These are phyloP conservation scores for Melastoma malabathricum DNA, from an alignment of 345 rosid genomes.

Conservation along the genomic window DNA sequence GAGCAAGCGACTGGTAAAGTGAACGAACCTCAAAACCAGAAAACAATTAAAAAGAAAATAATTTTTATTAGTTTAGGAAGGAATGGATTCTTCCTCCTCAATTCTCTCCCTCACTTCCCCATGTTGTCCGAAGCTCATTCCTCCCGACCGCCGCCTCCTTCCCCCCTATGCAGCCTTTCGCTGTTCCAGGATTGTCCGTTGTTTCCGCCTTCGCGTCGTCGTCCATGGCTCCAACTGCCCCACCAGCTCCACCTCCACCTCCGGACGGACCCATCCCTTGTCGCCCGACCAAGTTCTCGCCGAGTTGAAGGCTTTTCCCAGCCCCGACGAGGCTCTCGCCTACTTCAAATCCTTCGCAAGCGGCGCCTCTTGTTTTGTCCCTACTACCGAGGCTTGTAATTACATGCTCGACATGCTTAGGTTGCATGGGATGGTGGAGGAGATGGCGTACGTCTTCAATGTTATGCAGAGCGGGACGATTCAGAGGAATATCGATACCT, in stretches of 20 bases:
- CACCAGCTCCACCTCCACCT: too few species aligned
- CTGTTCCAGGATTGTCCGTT: too few species aligned
- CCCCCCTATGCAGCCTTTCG: too few species aligned
- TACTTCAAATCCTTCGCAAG: constrained; percentile 55
- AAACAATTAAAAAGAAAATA: too few species aligned
- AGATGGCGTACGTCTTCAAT: constrained; percentile 59
- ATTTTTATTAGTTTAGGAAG: too few species aligned
- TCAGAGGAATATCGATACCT: constrained; percentile 47
- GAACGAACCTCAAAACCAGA: too few species aligned
- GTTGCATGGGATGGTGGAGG: constrained; percentile 37
- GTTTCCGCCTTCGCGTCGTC: too few species aligned
- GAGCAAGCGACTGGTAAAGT: too few species aligned
- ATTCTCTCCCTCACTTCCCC: too few species aligned
- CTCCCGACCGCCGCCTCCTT: too few species aligned
- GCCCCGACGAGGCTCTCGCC: constrained; percentile 38
- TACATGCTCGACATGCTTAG: constrained; percentile 68
- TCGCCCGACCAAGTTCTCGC: constrained; percentile 36
- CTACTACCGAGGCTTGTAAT: constrained; percentile 62
- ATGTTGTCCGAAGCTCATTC: too few species aligned
- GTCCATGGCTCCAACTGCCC: neutral
- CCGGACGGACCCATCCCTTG: constrained; percentile 13
- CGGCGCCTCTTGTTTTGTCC: constrained; percentile 24
- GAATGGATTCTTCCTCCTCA: too few species aligned
- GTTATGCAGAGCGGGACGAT: constrained; percentile 74
- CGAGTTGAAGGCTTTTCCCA: constrained; percentile 36